phyloP scores from a whole-genome alignment of 2,329 filamentous ascomycete species.

The Thelonectria rubi region DNA sequence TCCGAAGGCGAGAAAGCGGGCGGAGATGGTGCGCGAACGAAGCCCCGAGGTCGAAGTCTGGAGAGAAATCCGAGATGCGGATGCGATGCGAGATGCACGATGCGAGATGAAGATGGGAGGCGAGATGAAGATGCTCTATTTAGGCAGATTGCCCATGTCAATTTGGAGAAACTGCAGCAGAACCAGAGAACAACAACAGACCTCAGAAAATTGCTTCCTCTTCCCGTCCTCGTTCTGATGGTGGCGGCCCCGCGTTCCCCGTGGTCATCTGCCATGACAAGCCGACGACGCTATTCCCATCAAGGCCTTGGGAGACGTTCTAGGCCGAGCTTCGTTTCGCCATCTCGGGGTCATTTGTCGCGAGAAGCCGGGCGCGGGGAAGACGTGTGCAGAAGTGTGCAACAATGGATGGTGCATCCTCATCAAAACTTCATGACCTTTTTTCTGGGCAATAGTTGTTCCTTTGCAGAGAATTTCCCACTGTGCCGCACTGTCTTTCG shows the following conservation, averaged over 20 bases:
- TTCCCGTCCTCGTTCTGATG: not conserved
- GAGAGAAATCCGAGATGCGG: not conserved
- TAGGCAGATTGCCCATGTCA: not conserved
- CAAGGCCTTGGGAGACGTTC: slow-evolving; percentile 4
- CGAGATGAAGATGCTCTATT: not conserved
- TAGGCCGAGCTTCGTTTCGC: slow-evolving; percentile 18
- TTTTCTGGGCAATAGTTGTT: too few species aligned
- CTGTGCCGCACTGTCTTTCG: not conserved
- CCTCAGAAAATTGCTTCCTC: not conserved
- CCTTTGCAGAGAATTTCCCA: too few species aligned
- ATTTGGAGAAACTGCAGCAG: not conserved
- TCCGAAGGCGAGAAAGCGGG: slow-evolving; percentile 2
- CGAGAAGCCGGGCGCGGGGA: slow-evolving; percentile 37
- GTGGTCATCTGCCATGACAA: not conserved
- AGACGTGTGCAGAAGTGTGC: not conserved
- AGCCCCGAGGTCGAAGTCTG: slow-evolving; percentile 1
- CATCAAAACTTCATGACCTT: too few species aligned
- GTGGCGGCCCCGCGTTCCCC: slow-evolving; percentile 4
- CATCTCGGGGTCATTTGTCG: slow-evolving; percentile 39
- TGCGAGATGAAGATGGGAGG: not conserved
- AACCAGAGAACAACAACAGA: not conserved
- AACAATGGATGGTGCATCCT: too few species aligned
- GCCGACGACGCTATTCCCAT: slow-evolving; percentile 14
- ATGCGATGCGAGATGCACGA: not conserved
- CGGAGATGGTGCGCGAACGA: not conserved